Evolutionary conservation across 2,329 filamentous ascomycete species (phyloP).

Genomic region (Talaromyces sp.): DNA sequence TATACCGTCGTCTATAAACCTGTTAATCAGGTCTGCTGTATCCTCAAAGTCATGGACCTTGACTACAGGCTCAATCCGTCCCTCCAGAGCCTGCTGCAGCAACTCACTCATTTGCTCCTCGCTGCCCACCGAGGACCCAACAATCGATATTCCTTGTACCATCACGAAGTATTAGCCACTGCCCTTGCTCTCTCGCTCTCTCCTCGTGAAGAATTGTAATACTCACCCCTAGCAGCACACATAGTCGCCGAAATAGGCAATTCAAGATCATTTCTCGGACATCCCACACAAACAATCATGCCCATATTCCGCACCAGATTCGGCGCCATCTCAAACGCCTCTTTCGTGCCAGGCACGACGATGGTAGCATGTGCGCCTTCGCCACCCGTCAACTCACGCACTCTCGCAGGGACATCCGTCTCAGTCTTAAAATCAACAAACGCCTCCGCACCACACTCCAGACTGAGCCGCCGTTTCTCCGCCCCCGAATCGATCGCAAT

Average conservation of each 20-base stretch:
- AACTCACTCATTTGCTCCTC: neutral
- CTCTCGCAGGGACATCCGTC: neutral
- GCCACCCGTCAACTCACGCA: neutral
- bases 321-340: neutral
- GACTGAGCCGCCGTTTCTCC: neutral
- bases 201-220: neutral
- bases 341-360: neutral
- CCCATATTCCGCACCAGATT: neutral
- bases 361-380: constrained; percentile 5
- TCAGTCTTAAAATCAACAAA: neutral
- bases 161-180: neutral
- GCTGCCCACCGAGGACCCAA: neutral
- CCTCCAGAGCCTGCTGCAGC: neutral
- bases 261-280: neutral
- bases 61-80: neutral
- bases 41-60: neutral
- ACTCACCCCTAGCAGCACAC: neutral
- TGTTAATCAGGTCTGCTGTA: neutral
- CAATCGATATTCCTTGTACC: neutral
- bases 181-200: neutral
- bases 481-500: constrained; percentile 10
- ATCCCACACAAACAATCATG: constrained; percentile 2
- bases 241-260: neutral
- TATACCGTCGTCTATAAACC: neutral
- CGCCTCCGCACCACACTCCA: neutral